Evolutionary conservation across 2,329 filamentous ascomycete genomes (phyloP).

Genomic region (Tothia fuscella): DNA sequence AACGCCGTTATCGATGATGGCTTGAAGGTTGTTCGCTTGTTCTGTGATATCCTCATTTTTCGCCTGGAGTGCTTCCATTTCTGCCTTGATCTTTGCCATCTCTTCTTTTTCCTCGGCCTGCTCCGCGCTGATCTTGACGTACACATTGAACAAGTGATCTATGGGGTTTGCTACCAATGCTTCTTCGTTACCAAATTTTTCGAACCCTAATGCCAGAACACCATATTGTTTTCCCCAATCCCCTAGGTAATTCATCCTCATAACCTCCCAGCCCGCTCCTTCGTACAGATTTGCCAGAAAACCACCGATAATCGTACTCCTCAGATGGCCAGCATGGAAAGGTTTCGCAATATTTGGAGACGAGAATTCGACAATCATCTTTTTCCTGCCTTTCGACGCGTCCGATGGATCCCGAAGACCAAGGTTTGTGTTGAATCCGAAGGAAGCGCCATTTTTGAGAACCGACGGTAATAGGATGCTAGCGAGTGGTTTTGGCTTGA

Average conservation of each 20-base stretch:
- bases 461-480: conserved; percentile 58
- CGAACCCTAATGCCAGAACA: conserved; percentile 60
- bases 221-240: conserved; percentile 71
- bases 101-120: conserved; percentile 53
- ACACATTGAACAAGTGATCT: conserved; percentile 71
- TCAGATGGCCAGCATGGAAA: conserved; percentile 62
- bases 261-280: conserved; percentile 56
- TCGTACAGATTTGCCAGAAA: conserved; percentile 61
- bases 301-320: conserved; percentile 65
- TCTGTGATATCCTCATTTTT: conserved; percentile 36
- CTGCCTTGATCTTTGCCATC: conserved; percentile 41
- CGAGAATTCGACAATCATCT: conserved; percentile 67
- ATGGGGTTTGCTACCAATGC: conserved; percentile 62
- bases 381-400: conserved; percentile 49
- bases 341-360: conserved; percentile 81
- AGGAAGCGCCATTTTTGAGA: conserved; percentile 47
- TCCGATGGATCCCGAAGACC: conserved; percentile 52
- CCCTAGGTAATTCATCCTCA: conserved; percentile 63
- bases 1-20: conserved; percentile 41
- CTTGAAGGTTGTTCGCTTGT: conserved; percentile 37
- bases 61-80: conserved; percentile 35
- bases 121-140: conserved; percentile 60
- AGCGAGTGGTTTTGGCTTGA: conserved; percentile 56
- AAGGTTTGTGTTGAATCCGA: conserved; percentile 48
- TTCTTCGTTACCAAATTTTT: conserved; percentile 63